Conservation (phyloP, 2,329 filamentous ascomycete species). For the Claviceps sp. region DNA sequence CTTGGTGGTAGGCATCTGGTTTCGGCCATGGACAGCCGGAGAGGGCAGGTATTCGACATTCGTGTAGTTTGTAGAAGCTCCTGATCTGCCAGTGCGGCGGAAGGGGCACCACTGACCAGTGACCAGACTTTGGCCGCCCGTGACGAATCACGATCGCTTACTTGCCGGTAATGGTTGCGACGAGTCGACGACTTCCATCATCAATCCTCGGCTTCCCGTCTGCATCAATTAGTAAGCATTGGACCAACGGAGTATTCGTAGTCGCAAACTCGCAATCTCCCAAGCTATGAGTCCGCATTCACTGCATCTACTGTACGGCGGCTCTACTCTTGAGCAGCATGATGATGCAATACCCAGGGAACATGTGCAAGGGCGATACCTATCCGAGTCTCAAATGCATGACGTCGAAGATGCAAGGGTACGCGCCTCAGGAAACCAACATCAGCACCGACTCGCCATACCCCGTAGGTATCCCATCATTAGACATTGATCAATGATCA, state of each 20-base stretch:
- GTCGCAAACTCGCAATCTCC: not conserved
- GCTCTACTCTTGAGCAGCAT: not conserved
- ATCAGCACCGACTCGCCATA: not conserved
- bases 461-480: no score
- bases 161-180: not conserved
- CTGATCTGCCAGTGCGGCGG: not conserved
- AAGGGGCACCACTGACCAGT: no score
- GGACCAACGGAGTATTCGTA: not conserved
- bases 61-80: not conserved
- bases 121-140: no score
- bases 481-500: no score
- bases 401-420: not conserved
- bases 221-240: not conserved
- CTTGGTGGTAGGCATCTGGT: not conserved
- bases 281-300: not conserved
- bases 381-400: not conserved
- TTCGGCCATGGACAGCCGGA: not conserved
- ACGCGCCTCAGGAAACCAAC: not conserved
- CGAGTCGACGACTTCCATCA: no score
- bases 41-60: not conserved
- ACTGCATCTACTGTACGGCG: no score
- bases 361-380: not conserved
- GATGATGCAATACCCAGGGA: not conserved
- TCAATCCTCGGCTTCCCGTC: not conserved
- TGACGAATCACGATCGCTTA: not conserved